These are phyloP conservation scores for Vittaforma corneae DNA, from an alignment of 371 early-diverging fungal genomes.

Conservation along the genomic window DNA sequence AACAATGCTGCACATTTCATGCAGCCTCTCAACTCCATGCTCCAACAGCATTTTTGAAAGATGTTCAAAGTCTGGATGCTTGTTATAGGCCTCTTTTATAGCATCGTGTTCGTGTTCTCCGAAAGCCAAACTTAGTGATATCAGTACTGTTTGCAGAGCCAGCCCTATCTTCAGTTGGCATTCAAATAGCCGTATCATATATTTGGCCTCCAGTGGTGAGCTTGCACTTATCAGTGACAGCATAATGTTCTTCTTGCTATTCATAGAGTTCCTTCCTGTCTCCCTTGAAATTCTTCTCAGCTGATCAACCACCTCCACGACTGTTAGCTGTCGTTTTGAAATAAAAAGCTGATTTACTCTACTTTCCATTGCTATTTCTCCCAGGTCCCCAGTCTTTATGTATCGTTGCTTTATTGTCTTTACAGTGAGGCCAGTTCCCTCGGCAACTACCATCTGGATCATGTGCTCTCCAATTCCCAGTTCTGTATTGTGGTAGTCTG, in stretches of 20 bases:
- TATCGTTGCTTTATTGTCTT: conserved; percentile 42
- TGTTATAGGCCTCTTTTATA: conserved; percentile 56
- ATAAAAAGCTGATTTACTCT: conserved; percentile 39
- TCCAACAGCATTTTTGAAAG: conserved; percentile 52
- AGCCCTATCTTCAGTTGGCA: conserved; percentile 59
- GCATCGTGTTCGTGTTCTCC: conserved; percentile 15
- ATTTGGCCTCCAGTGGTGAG: conserved; percentile 53
- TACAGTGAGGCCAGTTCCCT: conserved; percentile 30
- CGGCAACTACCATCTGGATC: conserved; percentile 44
- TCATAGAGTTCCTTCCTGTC: conserved; percentile 44
- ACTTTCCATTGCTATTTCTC: conserved; percentile 57
- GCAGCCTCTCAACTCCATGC: conserved; percentile 61
- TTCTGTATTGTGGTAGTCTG: conserved; percentile 53
- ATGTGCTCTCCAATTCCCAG: conserved; percentile 57
- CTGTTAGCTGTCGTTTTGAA: conserved; percentile 27
- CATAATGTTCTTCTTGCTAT: conserved; percentile 46
- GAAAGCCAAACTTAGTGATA: conserved; percentile 28
- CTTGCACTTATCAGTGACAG: conserved; percentile 37
- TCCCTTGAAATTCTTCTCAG: conserved; percentile 39
- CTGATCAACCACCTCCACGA: conserved; percentile 40
- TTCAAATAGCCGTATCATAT: conserved; percentile 56
- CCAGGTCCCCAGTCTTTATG: conserved; percentile 55
- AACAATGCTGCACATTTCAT: conserved; percentile 58
- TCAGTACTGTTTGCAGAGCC: conserved; percentile 56
- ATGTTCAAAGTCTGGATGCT: conserved; percentile 48